phyloP scores from a whole-genome alignment of 352 stramenopile species.

The Phytophthora quininea region DNA sequence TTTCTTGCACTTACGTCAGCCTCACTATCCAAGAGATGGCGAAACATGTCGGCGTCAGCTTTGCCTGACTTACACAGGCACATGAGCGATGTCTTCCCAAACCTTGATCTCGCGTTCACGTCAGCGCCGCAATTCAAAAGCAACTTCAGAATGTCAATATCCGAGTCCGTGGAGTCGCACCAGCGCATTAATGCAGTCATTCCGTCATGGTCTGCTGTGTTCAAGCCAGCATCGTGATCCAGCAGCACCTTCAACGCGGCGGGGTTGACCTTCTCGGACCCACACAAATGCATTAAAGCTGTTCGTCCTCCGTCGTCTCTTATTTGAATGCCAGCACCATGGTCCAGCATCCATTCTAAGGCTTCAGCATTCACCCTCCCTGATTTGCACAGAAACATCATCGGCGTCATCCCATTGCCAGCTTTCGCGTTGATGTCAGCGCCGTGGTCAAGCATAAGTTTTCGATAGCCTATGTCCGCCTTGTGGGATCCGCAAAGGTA shows the following conservation, averaged over 20 bases:
- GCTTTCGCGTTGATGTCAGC: background rate
- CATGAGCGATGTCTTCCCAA: background rate
- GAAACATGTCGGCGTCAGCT: background rate
- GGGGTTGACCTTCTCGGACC: background rate
- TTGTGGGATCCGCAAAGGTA: background rate
- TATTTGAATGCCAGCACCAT: slow-evolving; percentile 2
- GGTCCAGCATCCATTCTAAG: background rate
- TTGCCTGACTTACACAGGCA: background rate
- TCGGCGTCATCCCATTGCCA: background rate
- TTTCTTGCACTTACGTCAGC: background rate
- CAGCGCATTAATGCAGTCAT: too few relatives aligned
- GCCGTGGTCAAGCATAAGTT: background rate
- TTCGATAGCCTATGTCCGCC: background rate
- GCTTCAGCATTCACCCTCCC: background rate
- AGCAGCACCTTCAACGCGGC: background rate
- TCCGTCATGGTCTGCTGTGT: too few relatives aligned
- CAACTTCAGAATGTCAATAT: background rate
- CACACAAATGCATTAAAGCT: background rate
- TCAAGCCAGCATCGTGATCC: background rate
- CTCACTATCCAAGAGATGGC: background rate
- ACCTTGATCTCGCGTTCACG: background rate
- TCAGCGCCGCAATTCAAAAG: background rate
- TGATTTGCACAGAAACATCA: background rate
- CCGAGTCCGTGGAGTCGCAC: too few relatives aligned
- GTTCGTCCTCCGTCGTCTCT: background rate